Base-by-base conservation (phyloP, 2,329 filamentous ascomycete species). In the Ophiostoma angusticollis region DNA sequence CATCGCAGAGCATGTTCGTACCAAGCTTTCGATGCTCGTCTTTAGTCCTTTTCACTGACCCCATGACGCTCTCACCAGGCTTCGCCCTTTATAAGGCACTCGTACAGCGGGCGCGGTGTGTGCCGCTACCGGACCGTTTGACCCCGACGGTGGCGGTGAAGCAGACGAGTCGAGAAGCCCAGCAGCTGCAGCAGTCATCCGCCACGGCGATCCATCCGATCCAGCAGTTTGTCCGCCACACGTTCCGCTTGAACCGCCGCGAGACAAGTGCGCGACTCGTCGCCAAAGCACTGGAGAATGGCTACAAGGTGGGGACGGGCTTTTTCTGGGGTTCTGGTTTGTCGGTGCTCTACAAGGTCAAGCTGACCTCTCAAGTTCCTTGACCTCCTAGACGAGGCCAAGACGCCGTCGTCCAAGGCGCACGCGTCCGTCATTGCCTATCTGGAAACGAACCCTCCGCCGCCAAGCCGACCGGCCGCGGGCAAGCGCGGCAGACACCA, bases 41-140 rank as follows among this genome's bases (percentile, higher is more conserved):
- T n/a, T n/a, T n/a, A n/a, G n/a, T n/a, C n/a, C n/a, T 12, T 14
- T 23, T 12, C 19, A 29, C 24, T 36, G 24, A 18, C 23, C n/a
- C 13, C 6, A 13, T 13, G 29, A 9, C n/a, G 19, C 11, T 31
- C 14, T 35, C 14, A n/a, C 16, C 47, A 79, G 78, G 74, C 53
- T 68, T 83, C 46, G 78, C 81, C 36, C 73, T 89, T 35, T 87
- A 80, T 60, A 71, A 78, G 45, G 75, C 80, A 25, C 71, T 89
- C 40, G 60, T 85, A 37, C 66, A 66, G 45, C 68, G 74, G 58
- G 74, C 67, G 42, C 56, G 61, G 22, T 61, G 57, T 29, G 58
- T 80, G 24, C 59, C 67, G 1, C 58, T 83, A 2, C 67, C 72
- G 2, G 50, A 62, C 52, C 61, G 72, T 33, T 51, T 70, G 16